Conservation (phyloP, 208 protist species). For the Crithidia acanthocephali region DNA sequence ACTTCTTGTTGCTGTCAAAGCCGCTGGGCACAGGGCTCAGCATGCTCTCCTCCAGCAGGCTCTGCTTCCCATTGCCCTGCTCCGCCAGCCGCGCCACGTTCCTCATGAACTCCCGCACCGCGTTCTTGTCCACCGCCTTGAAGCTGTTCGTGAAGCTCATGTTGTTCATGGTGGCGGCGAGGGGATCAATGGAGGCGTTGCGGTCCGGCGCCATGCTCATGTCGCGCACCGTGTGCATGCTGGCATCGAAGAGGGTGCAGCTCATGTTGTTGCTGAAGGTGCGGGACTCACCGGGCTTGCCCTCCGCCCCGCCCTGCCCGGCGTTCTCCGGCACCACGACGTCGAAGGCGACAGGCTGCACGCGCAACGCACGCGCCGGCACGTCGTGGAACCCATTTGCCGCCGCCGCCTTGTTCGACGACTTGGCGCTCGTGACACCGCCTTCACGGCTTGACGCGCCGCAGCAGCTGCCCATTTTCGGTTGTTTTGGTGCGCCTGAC, state of each 20-base stretch:
- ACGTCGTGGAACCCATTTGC: constrained; percentile 11
- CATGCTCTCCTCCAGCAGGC: constrained; percentile 60
- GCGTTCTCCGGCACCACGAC: constrained; percentile 42
- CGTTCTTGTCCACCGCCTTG: constrained; percentile 50
- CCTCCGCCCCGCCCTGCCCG: background rate
- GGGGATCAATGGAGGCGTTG: constrained; percentile 16
- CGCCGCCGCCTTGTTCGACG: background rate
- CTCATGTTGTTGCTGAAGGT: constrained; percentile 30
- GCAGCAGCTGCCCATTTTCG: constrained; percentile 17
- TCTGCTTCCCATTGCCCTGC: constrained; percentile 28
- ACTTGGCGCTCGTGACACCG: background rate
- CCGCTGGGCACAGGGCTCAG: background rate
- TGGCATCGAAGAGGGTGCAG: constrained; percentile 45
- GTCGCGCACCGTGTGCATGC: constrained; percentile 66
- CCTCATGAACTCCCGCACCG: constrained; percentile 59
- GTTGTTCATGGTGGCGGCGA: constrained; percentile 36
- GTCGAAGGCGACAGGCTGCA: constrained; percentile 58
- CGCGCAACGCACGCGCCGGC: background rate
- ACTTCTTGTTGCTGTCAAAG: background rate
- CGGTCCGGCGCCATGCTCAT: constrained; percentile 26
- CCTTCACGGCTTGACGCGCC: background rate
- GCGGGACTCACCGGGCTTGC: background rate
- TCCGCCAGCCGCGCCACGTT: constrained; percentile 45
- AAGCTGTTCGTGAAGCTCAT: constrained; percentile 84
- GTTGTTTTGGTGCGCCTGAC: background rate